These are phyloP conservation scores for Claviceps capensis DNA, from an alignment of 2,329 filamentous ascomycete species.

Conservation along the genomic window DNA sequence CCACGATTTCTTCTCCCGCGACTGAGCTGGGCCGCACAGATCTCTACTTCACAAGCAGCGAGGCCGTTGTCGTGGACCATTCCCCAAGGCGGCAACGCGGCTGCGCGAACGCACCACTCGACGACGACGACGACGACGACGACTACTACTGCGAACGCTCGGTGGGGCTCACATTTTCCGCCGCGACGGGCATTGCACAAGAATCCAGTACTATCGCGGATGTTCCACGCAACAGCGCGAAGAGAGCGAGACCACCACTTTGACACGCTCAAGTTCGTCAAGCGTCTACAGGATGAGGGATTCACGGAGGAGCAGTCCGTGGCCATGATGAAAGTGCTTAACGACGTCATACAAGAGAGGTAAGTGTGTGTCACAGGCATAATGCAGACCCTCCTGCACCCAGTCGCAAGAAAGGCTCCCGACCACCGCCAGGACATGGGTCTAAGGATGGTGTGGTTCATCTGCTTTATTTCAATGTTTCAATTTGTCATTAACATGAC, in stretches of 20 bases:
- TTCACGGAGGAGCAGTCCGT: slow-evolving; percentile 92
- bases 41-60: slow-evolving; percentile 12
- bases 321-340: slow-evolving; percentile 96
- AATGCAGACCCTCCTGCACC: no score
- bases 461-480: not conserved
- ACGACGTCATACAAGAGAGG: slow-evolving; percentile 95
- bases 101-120: slow-evolving; percentile 2
- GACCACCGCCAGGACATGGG: no score
- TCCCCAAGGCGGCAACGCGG: slow-evolving; percentile 7
- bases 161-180: slow-evolving; percentile 1
- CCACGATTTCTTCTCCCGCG: slow-evolving; percentile 42
- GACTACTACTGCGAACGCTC: not conserved
- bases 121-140: not conserved
- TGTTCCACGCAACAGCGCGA: slow-evolving; percentile 53
- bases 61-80: slow-evolving; percentile 12
- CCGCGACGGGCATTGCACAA: not conserved
- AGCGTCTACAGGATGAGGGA: slow-evolving; percentile 75
- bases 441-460: no score
- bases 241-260: slow-evolving; percentile 78
- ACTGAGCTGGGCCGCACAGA: slow-evolving; percentile 35
- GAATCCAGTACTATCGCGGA: slow-evolving; percentile 20
- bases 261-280: slow-evolving; percentile 94
- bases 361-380: slow-evolving; percentile 14
- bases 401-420: no score
- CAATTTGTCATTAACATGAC: not conserved